Percentiles rank a stretch among this genome's conserved stretches.
phyloP scores from a whole-genome alignment of 208 protist genomes.

The Borovskyia barvae region DNA sequence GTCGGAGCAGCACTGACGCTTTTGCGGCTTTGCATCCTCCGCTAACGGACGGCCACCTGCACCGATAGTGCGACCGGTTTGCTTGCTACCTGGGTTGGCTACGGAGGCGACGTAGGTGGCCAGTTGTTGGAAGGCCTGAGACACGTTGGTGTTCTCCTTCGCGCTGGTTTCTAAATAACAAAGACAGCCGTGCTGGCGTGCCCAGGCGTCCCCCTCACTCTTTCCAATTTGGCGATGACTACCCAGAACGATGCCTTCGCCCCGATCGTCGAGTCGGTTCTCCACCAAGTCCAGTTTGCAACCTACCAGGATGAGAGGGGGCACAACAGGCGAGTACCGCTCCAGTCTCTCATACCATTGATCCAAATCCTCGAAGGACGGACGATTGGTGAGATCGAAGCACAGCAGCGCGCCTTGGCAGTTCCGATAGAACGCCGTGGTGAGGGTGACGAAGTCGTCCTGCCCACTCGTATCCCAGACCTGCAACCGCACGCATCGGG shows the following conservation, averaged over 20 bases:
- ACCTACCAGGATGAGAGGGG: constrained; percentile 80
- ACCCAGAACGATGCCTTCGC: constrained; percentile 69
- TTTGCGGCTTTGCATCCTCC: constrained; percentile 15
- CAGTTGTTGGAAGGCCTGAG: constrained; percentile 80
- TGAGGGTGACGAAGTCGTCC: constrained; percentile 88
- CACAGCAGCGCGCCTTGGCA: constrained; percentile 93
- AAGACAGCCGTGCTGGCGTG: constrained; percentile 61
- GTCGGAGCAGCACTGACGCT: constrained; percentile 21
- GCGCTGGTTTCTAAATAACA: constrained; percentile 89
- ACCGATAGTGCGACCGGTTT: constrained; percentile 17
- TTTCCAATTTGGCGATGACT: constrained; percentile 73
- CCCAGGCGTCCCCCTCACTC: constrained; percentile 85
- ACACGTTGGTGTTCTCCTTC: constrained; percentile 88
- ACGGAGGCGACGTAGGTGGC: constrained; percentile 65
- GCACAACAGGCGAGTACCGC: constrained; percentile 55
- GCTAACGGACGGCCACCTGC: constrained; percentile 21
- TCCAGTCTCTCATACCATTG: constrained; percentile 76
- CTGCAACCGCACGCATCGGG: constrained; percentile 77
- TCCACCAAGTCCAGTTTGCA: constrained; percentile 87
- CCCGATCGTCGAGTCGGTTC: constrained; percentile 36
- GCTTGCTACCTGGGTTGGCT: constrained; percentile 29
- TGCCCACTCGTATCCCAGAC: constrained; percentile 92
- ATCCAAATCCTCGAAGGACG: constrained; percentile 88
- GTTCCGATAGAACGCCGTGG: constrained; percentile 92
- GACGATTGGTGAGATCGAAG: constrained; percentile 96